phyloP scores from a whole-genome alignment of 2,329 filamentous ascomycete species.

The Aspergillus tamarii region DNA sequence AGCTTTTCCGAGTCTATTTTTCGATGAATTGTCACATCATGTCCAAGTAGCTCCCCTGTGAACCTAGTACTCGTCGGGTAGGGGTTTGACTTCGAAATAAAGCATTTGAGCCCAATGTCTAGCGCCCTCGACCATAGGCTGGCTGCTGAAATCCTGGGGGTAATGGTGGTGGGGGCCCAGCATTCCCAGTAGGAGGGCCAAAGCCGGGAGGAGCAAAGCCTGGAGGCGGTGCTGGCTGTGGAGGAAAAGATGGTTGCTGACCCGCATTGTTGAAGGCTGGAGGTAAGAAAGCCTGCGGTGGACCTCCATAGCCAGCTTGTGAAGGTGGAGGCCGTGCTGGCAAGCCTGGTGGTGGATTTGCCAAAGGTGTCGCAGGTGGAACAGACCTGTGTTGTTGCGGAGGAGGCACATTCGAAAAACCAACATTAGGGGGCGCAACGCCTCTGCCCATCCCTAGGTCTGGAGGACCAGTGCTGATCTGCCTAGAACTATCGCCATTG shows the following conservation, averaged over 20 bases:
- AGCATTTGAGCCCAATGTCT: constrained; percentile 18
- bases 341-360: constrained; percentile 55
- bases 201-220: constrained; percentile 58
- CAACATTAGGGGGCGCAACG: constrained; percentile 42
- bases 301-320: constrained; percentile 70
- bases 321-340: constrained; percentile 72
- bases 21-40: constrained; percentile 18
- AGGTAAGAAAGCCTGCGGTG: constrained; percentile 42
- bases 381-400: constrained; percentile 55
- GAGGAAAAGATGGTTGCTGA: constrained; percentile 34
- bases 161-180: constrained; percentile 37
- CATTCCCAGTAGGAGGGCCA: constrained; percentile 35
- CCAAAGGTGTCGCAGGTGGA: constrained; percentile 56
- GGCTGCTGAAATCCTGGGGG: constrained; percentile 49
- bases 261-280: constrained; percentile 41
- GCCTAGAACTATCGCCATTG: constrained; percentile 44
- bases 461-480: constrained; percentile 34
- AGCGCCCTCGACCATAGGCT: constrained; percentile 42
- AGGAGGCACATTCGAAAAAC: constrained; percentile 47
- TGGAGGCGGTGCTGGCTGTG: constrained; percentile 50
- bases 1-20: not conserved
- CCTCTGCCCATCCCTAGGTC: constrained; percentile 46
- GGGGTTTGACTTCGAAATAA: not conserved
- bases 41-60: not conserved
- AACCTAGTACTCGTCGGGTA: not conserved